Conservation (phyloP, 306 rosid species). For the Rosa rugosa region DNA sequence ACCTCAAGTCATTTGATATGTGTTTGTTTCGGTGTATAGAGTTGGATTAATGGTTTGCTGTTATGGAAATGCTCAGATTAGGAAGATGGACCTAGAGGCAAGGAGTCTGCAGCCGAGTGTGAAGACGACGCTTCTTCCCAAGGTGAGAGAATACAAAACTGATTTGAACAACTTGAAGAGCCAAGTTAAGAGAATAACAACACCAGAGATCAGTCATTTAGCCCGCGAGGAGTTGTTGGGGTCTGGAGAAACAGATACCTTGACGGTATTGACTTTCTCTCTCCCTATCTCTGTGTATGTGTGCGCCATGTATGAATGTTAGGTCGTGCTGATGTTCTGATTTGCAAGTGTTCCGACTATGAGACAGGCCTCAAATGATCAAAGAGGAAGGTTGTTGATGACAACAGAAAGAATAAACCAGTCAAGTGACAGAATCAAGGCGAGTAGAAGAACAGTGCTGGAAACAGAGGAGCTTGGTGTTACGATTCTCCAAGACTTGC, state of each 20-base stretch:
- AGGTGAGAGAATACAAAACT: conserved; percentile 53
- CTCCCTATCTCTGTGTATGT: not conserved
- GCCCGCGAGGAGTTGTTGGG: conserved; percentile 48
- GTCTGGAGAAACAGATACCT: conserved; percentile 41
- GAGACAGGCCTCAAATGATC: conserved; percentile 52
- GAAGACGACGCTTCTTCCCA: conserved; percentile 54
- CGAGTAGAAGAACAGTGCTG: conserved; percentile 53
- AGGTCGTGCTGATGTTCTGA: not conserved
- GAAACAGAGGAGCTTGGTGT: conserved; percentile 69
- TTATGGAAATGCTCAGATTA: conserved; percentile 37
- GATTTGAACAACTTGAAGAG: conserved; percentile 50
- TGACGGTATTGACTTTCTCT: conserved; percentile 30
- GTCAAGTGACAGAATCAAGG: conserved; percentile 54
- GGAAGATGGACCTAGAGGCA: conserved; percentile 75
- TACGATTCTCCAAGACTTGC: conserved; percentile 64
- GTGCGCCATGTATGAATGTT: not conserved
- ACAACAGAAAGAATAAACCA: conserved; percentile 59
- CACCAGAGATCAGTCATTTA: conserved; percentile 28
- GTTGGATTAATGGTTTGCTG: not conserved
- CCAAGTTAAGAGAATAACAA: conserved; percentile 41
- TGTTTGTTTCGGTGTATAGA: not conserved
- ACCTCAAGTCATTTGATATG: not conserved
- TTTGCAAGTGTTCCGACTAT: not conserved
- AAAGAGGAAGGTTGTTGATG: conserved; percentile 55
- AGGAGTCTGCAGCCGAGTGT: conserved; percentile 59